phyloP scores from a whole-genome alignment of 192 early-diverging fungal species.

The Coemansia sp. region DNA sequence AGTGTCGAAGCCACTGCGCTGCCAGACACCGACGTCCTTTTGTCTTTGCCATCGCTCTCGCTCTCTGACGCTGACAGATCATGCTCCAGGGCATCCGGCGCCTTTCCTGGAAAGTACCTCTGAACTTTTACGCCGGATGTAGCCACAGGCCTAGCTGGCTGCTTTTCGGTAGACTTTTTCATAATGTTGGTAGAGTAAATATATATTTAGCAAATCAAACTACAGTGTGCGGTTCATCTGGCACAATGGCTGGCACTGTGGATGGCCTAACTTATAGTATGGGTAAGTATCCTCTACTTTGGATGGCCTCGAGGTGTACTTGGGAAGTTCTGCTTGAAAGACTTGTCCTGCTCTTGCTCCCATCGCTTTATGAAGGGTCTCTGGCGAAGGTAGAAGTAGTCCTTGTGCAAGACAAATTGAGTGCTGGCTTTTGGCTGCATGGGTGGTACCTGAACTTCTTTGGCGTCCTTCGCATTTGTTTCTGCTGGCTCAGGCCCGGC shows the following conservation, averaged over 20 bases:
- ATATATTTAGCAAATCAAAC: background rate
- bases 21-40: background rate
- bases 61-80: slow-evolving; percentile 38
- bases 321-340: slow-evolving; percentile 18
- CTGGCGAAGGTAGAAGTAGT: slow-evolving; percentile 32
- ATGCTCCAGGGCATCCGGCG: slow-evolving; percentile 13
- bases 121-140: slow-evolving; percentile 39
- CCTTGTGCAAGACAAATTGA: slow-evolving; percentile 18
- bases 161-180: slow-evolving; percentile 5
- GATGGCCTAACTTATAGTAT: background rate
- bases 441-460: background rate
- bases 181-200: background rate
- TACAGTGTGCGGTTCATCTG: background rate
- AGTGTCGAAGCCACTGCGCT: background rate
- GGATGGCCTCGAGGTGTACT: slow-evolving; percentile 9
- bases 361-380: slow-evolving; percentile 27
- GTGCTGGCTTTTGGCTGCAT: background rate
- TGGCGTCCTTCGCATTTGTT: background rate
- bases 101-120: slow-evolving; percentile 54
- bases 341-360: slow-evolving; percentile 25
- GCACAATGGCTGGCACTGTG: background rate
- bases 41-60: slow-evolving; percentile 18
- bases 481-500: background rate
- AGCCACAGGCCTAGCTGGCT: slow-evolving; percentile 13
- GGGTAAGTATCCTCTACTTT: background rate